phyloP scores from a whole-genome alignment of 805 yeast genomes.

The Starmera dryadoides region DNA sequence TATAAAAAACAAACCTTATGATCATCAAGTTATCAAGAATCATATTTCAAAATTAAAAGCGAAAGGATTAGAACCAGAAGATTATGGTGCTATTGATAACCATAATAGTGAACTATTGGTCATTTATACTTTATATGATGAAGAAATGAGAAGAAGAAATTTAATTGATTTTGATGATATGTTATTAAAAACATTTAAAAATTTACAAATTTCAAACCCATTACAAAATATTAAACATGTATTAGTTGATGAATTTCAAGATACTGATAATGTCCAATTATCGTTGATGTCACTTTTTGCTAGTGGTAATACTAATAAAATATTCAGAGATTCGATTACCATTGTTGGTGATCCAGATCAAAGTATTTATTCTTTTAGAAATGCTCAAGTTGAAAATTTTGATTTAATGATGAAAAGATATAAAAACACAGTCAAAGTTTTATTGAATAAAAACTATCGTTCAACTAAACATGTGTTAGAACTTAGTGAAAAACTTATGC shows the following conservation, averaged over 20 bases:
- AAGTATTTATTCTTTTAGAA: constrained; percentile 83
- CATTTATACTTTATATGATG: constrained; percentile 50
- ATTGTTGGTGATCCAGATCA: constrained; percentile 97
- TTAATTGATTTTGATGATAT: constrained; percentile 82
- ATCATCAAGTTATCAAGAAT: constrained; percentile 27
- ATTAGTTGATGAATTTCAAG: constrained; percentile 92
- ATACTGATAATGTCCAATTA: constrained; percentile 74
- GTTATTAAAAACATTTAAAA: constrained; percentile 42
- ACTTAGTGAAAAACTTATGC: constrained; percentile 59
- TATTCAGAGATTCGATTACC: constrained; percentile 49
- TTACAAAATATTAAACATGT: constrained; percentile 48
- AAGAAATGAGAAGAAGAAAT: constrained; percentile 30
- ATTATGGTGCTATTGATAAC: constrained; percentile 22
- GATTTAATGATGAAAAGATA: constrained; percentile 38
- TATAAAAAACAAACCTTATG: constrained; percentile 23
- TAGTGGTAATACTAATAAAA: constrained; percentile 25
- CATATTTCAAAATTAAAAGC: constrained; percentile 52
- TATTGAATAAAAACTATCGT: constrained; percentile 68
- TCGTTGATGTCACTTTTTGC: constrained; percentile 53
- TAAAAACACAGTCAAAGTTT: constrained; percentile 28
- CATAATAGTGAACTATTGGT: constrained; percentile 26
- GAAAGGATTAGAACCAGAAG: constrained; percentile 36
- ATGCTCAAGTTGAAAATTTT: constrained; percentile 69
- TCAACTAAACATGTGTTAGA: constrained; percentile 64
- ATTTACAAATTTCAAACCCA: constrained; percentile 5